phyloP scores from a whole-genome alignment of 331 rosid species.

The Spiraea crenata region DNA sequence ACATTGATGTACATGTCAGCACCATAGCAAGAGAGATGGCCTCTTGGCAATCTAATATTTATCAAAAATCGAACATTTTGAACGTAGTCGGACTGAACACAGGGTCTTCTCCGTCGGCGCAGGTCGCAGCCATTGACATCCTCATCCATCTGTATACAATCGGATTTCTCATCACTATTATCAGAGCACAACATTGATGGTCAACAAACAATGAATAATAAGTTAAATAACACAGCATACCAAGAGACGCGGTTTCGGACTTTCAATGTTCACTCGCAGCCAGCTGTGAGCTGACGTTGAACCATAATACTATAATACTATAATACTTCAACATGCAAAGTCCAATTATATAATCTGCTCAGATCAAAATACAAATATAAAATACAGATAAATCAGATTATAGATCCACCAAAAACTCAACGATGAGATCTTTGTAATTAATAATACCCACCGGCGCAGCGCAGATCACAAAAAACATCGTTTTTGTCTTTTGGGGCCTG shows the following conservation, averaged over 20 bases:
- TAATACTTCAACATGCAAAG: neutral
- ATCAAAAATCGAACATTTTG: too few species aligned
- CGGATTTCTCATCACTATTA: too few species aligned
- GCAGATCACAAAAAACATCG: neutral
- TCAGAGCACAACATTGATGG: too few species aligned
- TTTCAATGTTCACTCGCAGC: conserved; percentile 38
- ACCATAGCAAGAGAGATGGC: too few species aligned
- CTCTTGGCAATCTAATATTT: too few species aligned
- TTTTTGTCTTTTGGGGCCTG: conserved; percentile 23
- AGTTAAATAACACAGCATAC: neutral
- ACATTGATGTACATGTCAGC: too few species aligned
- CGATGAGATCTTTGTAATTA: neutral
- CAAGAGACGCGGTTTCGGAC: conserved; percentile 48
- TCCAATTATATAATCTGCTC: conserved; percentile 3
- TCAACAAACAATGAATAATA: too few species aligned
- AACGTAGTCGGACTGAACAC: neutral
- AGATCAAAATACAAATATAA: conserved; percentile 10
- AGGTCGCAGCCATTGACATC: conserved; percentile 1
- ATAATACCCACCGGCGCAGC: neutral
- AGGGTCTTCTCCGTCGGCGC: conserved; percentile 13
- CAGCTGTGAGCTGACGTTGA: conserved; percentile 50
- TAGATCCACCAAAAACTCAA: conserved; percentile 15
- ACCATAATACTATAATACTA: conserved; percentile 5
- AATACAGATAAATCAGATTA: conserved; percentile 15
- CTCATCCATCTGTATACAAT: too few species aligned